A percentile compares a stretch with the other conserved stretches of the same genome.
phyloP scores from a whole-genome alignment of 257 asterid genomes.

The Solanum rostratum region DNA sequence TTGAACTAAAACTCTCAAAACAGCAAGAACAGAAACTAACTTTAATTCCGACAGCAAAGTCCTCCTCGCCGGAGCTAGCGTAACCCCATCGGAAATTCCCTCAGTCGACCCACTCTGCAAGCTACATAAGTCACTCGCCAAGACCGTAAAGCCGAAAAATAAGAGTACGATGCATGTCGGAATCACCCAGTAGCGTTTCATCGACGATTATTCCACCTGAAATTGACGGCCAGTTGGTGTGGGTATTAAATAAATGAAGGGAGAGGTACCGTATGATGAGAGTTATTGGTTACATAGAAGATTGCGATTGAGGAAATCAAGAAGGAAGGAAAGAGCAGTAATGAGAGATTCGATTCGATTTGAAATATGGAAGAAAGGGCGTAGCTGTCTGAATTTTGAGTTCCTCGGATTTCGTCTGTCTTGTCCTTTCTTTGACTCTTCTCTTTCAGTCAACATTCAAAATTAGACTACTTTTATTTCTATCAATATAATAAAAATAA shows the following conservation, averaged over 20 bases:
- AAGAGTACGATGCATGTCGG: conserved; percentile 6
- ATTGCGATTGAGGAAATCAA: conserved; percentile 4
- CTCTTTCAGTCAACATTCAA: background rate
- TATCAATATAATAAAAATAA: too few relatives aligned
- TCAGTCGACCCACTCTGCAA: conserved; percentile 9
- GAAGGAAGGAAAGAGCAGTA: conserved; percentile 1
- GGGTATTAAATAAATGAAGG: background rate
- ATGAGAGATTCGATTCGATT: conserved; percentile 31
- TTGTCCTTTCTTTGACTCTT: background rate
- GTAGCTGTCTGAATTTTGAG: background rate
- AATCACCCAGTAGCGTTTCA: conserved; percentile 23
- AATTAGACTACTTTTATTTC: background rate
- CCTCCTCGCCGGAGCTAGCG: conserved; percentile 40
- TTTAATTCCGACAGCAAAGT: conserved; percentile 29
- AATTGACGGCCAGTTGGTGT: background rate
- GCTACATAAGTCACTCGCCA: conserved; percentile 13
- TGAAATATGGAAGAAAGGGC: conserved; percentile 17
- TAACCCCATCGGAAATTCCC: conserved; percentile 11
- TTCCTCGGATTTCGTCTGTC: background rate
- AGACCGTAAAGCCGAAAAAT: conserved; percentile 5
- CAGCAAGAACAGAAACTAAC: conserved; percentile 17
- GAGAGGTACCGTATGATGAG: background rate
- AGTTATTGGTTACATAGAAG: background rate
- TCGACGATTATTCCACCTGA: background rate
- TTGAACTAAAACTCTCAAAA: background rate